Evolutionary conservation across 768 basidiomycete species (phyloP), one percentile per base, ranked within the genome.

Genomic region (Russula virescens): DNA sequence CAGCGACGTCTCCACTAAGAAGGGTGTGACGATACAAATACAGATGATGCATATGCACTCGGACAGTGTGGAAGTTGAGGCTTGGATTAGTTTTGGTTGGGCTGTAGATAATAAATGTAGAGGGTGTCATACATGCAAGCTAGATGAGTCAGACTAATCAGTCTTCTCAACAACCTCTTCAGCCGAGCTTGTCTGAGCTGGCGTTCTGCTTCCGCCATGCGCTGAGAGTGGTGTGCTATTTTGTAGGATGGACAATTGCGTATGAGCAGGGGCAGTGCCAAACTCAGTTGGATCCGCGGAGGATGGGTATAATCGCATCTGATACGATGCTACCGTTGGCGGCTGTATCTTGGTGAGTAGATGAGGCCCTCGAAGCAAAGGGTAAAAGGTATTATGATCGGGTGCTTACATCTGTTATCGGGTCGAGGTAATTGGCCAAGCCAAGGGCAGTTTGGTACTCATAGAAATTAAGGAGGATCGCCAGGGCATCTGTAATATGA

Each of bases 391-490:
- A 11, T 48, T 45, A 31, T 43, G 23, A 31, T 26, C 8, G 26
- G 34, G 52, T 19, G 38, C 52, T 55, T 46, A 65, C 66, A 38
- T 63, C 40, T 46, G 60, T 60, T 21, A 67, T 47, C 26, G 43
- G 38, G 19, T 66, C 64, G n/a, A 67, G 66, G 49, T 66, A 62
- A 49, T 62, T 61, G 23, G 58, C 55, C 40, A 67, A 34, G 40
- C 60, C 60, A 16, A 60, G 66, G 34, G 56, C 50, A 0, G 53
- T 21, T 47, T 66, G 64, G 35, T 65, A 66, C 50, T 60, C 65
- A 31, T 68, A 68, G 26, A 68, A 68, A 48, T 68, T 62, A 35
- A 68, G 58, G 23, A 66, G 50, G 40, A 68, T 66, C 0, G 58
- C 61, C 53, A 68, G 42, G 2, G 65, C 51, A 46, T 63, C 67